Conservation (phyloP, 805 yeast species). For the Cyberlindnera subsufficiens region DNA sequence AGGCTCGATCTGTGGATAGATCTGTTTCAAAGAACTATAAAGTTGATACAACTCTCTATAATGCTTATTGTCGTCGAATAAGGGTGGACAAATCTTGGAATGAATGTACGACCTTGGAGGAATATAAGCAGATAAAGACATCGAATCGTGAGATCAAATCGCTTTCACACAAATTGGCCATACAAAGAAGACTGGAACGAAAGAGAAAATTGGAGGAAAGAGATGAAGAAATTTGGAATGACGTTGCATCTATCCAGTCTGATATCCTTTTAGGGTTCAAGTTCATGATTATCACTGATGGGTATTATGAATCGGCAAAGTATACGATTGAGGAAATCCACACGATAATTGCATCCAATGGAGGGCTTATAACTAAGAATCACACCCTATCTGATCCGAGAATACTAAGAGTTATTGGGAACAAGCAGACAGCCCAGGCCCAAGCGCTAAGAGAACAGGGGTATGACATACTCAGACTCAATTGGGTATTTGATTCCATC, state of each 20-base stretch:
- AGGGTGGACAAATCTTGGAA: slow-evolving; percentile 63
- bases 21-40: slow-evolving; percentile 45
- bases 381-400: slow-evolving; percentile 5
- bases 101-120: slow-evolving; percentile 49
- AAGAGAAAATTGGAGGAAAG: slow-evolving; percentile 12
- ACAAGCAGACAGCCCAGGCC: slow-evolving; percentile 34
- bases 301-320: slow-evolving; percentile 21
- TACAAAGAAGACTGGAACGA: slow-evolving; percentile 13
- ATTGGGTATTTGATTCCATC: slow-evolving; percentile 71
- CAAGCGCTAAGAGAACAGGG: slow-evolving; percentile 36
- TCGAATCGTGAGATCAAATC: slow-evolving; percentile 14
- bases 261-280: slow-evolving; percentile 37
- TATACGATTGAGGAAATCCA: slow-evolving; percentile 31
- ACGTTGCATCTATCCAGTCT: slow-evolving; percentile 14
- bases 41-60: slow-evolving; percentile 65
- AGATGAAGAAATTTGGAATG: slow-evolving; percentile 21
- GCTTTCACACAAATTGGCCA: slow-evolving; percentile 22
- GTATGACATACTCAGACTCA: slow-evolving; percentile 57
- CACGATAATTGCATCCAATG: slow-evolving; percentile 36
- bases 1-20: slow-evolving; percentile 66
- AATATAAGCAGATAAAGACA: slow-evolving; percentile 36
- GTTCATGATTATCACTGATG: slow-evolving; percentile 54
- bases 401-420: slow-evolving; percentile 30
- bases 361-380: slow-evolving; percentile 39
- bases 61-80: slow-evolving; percentile 65